These are phyloP conservation scores for Backusella westeae DNA, from an alignment of 192 early-diverging fungal species.

Conservation along the genomic window DNA sequence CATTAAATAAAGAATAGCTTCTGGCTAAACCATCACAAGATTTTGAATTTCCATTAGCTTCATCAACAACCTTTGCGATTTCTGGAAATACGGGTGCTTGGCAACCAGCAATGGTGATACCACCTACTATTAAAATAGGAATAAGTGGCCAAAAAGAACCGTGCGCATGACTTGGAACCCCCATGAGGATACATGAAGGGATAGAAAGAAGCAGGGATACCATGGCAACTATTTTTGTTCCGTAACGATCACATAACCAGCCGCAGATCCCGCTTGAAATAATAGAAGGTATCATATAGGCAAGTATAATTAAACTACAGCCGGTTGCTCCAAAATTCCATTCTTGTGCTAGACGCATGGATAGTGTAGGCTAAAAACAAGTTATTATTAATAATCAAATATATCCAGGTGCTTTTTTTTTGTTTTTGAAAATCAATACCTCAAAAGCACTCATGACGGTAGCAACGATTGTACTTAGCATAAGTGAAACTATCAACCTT, in stretches of 20 bases:
- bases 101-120: constrained; percentile 35
- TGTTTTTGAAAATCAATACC: constrained; percentile 2
- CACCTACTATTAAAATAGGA: constrained; percentile 32
- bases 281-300: constrained; percentile 38
- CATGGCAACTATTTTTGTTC: constrained; percentile 40
- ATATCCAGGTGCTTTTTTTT: no score
- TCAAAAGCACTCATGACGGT: constrained; percentile 25
- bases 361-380: constrained; percentile 38
- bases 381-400: constrained; percentile 3
- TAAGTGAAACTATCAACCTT: constrained; percentile 13
- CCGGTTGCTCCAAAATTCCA: constrained; percentile 37
- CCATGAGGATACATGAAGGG: constrained; percentile 29
- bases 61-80: constrained; percentile 38
- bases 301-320: constrained; percentile 40
- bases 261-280: constrained; percentile 39
- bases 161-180: constrained; percentile 19
- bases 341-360: constrained; percentile 32
- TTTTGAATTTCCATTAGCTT: constrained; percentile 31
- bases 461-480: constrained; percentile 17
- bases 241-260: constrained; percentile 43
- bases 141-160: constrained; percentile 25
- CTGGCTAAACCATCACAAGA: constrained; percentile 42
- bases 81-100: constrained; percentile 44
- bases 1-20: constrained; percentile 45
- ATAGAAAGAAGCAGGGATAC: constrained; percentile 22